Base-by-base conservation (phyloP, 2,329 filamentous ascomycete species). In the Exserohilum rostratum region DNA sequence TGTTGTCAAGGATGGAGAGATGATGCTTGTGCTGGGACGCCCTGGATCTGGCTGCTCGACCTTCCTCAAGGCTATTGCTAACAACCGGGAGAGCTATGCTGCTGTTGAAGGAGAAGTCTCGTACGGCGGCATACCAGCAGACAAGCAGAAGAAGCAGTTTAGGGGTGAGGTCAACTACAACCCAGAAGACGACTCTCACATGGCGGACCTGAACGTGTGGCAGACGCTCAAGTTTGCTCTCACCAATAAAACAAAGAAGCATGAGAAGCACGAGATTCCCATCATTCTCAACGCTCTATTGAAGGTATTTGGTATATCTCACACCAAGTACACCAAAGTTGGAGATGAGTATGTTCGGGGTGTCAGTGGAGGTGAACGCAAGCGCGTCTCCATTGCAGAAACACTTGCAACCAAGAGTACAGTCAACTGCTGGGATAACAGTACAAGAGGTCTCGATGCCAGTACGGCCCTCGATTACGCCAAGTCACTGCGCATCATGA, bases 341-440 rank as follows among this genome's bases (percentile, higher is more conserved):
- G 90, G 90, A n/a, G 86, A 93, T 66, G 86, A 88, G 57, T 85
- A 80, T 65, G 83, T 87, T 6, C 84, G 89, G 42, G 90, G 90
- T 71, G 87, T 93, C 0, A 90, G 87, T 42, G 90, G 90, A 64
- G 90, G 90, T 53, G 90, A 95, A 76, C 79, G 90, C 33, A 93
- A 93, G 72, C 87, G 90, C 67, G 90, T 75, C 47, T 62, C 86
- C 18, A 91, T 93, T 60, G 88, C 89, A 1, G 90, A 93, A 74
- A 90, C 88, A 0, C 76, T 93, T 18, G 87, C 89, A 4, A 88
- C 88, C 3, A 68, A 68, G 52, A 71, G 86, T 0, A 86, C 87
- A 0, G 87, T 93, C 1, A 85, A 90, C 30, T 88, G 87, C 58
- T 93, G 89, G 88, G 90, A 93, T 64, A 93, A 93, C 71, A 88